phyloP scores from a whole-genome alignment of 768 basidiomycete genomes.

The Russula brevipes region DNA sequence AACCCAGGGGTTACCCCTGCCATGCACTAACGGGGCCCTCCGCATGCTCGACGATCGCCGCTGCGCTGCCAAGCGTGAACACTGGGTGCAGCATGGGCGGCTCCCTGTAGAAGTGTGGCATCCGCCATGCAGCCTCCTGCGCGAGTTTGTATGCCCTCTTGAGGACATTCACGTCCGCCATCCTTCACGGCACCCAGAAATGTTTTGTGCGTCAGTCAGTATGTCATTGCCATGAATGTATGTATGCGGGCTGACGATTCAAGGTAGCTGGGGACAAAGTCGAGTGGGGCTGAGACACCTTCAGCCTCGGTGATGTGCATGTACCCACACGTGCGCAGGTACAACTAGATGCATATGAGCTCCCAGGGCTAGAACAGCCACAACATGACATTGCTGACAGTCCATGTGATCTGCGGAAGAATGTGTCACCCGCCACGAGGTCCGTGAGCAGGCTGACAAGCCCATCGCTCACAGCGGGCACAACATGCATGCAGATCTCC shows the following conservation, averaged over 20 bases:
- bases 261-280: constrained; percentile 29
- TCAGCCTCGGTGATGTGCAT: constrained; percentile 26
- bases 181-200: no score
- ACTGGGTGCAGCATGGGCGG: constrained; percentile 28
- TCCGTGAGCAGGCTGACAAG: no score
- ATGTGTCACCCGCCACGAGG: no score
- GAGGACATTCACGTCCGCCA: constrained; percentile 38
- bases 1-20: no score
- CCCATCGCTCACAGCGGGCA: no score
- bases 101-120: constrained; percentile 40
- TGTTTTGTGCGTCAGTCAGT: no score
- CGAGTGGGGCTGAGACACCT: constrained; percentile 25
- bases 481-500: no score
- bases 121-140: constrained; percentile 52
- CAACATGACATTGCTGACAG: no score
- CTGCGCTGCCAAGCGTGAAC: constrained; percentile 32
- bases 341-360: background rate
- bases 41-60: constrained; percentile 21
- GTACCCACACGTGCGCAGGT: constrained; percentile 27
- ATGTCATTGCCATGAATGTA: no score
- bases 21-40: constrained; percentile 27
- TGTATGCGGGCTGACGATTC: constrained; percentile 23
- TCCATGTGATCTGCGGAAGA: no score
- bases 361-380: no score
- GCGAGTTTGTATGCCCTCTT: constrained; percentile 51